These are phyloP conservation scores for Saccharomycopsis fodiens DNA, from an alignment of 805 yeast species.

Conservation along the genomic window DNA sequence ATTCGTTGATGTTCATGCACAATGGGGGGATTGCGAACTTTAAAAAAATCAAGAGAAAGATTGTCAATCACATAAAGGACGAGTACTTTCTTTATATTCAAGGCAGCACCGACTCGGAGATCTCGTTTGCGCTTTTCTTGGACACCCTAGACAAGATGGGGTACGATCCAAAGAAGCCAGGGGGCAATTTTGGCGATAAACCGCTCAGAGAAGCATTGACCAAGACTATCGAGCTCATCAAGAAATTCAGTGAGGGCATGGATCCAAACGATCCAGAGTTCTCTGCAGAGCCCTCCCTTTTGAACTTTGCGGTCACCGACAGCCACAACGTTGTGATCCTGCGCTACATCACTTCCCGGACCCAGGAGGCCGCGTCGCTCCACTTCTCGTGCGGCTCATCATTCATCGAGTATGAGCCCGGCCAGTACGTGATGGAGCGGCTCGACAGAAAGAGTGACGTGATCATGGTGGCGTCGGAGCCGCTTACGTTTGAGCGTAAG, in stretches of 20 bases:
- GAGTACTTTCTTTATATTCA: conserved; percentile 74
- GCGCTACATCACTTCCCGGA: conserved; percentile 78
- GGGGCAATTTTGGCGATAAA: conserved; percentile 44
- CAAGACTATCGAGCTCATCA: conserved; percentile 66
- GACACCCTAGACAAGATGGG: conserved; percentile 75
- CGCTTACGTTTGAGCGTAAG: conserved; percentile 90
- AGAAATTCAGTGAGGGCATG: conserved; percentile 64
- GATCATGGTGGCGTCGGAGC: conserved; percentile 95
- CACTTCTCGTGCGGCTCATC: conserved; percentile 92
- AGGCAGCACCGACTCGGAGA: conserved; percentile 94
- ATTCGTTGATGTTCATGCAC: conserved; percentile 91
- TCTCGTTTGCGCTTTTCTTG: conserved; percentile 82
- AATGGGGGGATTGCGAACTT: conserved; percentile 86
- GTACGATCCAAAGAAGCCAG: conserved; percentile 48
- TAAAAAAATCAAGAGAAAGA: conserved; percentile 58
- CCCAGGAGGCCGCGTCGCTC: conserved; percentile 93
- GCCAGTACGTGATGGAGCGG: conserved; percentile 91
- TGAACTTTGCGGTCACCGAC: conserved; percentile 94
- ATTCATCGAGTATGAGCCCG: conserved; percentile 84
- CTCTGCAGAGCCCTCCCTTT: conserved; percentile 63
- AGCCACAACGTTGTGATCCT: conserved; percentile 82
- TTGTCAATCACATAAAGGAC: conserved; percentile 69
- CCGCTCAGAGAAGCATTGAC: conserved; percentile 61
- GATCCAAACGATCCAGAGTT: conserved; percentile 30
- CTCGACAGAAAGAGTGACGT: conserved; percentile 88